These are phyloP conservation scores for Colletotrichum sublineola DNA, from an alignment of 2,329 filamentous ascomycete genomes.

Conservation along the genomic window DNA sequence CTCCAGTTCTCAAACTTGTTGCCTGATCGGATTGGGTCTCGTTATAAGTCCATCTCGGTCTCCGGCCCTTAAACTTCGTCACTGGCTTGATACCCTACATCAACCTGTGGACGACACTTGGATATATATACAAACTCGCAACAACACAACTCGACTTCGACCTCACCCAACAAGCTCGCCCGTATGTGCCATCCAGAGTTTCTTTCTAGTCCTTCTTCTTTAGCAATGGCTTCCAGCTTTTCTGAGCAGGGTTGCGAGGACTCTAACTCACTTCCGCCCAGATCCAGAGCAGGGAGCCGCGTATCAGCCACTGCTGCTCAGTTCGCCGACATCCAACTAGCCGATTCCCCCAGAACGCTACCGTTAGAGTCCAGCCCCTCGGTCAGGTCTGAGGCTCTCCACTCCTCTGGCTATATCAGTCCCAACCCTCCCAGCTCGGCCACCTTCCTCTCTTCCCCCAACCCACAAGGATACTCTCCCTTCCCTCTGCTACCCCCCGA, in stretches of 20 bases:
- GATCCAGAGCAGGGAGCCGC: constrained; percentile 50
- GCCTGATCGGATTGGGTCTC: constrained; percentile 36
- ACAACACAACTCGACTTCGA: constrained; percentile 25
- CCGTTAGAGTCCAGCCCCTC: constrained; percentile 45
- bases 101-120: constrained; percentile 29
- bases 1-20: constrained; percentile 29
- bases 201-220: constrained; percentile 45
- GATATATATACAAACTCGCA: constrained; percentile 28
- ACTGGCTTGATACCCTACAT: constrained; percentile 32
- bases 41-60: constrained; percentile 38
- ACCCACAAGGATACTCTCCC: constrained; percentile 46
- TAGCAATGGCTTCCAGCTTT: constrained; percentile 48
- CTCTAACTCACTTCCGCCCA: constrained; percentile 53
- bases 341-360: constrained; percentile 46
- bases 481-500: constrained; percentile 48
- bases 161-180: constrained; percentile 31
- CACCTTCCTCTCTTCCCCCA: constrained; percentile 45
- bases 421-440: constrained; percentile 45
- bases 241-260: constrained; percentile 48
- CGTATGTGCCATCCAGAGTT: constrained; percentile 48
- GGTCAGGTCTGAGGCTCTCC: constrained; percentile 45
- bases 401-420: constrained; percentile 48
- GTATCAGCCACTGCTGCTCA: constrained; percentile 48
- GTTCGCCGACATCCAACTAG: constrained; percentile 47
- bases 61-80: constrained; percentile 31